Conservation (phyloP, 2,329 filamentous ascomycete genomes). For the Alternaria ethzedia region DNA sequence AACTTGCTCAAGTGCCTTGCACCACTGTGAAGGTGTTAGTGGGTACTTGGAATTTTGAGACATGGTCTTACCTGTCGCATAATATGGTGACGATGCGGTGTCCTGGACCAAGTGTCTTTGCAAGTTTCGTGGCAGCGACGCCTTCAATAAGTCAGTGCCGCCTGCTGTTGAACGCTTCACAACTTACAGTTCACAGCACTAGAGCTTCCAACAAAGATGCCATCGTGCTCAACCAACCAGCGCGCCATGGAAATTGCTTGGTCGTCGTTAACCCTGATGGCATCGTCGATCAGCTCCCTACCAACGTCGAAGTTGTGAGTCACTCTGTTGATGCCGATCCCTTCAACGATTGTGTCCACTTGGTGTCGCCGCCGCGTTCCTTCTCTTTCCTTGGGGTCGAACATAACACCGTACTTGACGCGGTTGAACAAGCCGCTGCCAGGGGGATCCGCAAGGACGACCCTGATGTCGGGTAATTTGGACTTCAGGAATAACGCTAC, state of each 20-base stretch:
- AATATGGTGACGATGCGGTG: constrained; percentile 78
- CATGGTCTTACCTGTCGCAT: constrained; percentile 64
- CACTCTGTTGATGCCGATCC: constrained; percentile 93
- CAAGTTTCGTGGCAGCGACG: constrained; percentile 74
- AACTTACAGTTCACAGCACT: constrained; percentile 89
- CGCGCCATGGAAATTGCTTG: constrained; percentile 94
- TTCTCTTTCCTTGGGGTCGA: constrained; percentile 84
- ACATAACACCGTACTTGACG: constrained; percentile 94
- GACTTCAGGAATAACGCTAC: constrained; percentile 85
- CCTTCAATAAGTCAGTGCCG: constrained; percentile 35
- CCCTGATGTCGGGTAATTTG: constrained; percentile 64
- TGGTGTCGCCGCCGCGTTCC: constrained; percentile 88
- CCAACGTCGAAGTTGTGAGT: constrained; percentile 92
- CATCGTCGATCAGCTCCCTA: constrained; percentile 85
- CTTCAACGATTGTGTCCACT: constrained; percentile 95
- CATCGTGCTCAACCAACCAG: constrained; percentile 94
- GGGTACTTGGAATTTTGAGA: background rate
- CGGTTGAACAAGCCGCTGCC: constrained; percentile 93
- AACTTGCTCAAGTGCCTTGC: constrained; percentile 83
- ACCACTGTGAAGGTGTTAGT: constrained; percentile 53
- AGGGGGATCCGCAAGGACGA: constrained; percentile 92
- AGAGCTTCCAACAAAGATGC: constrained; percentile 91
- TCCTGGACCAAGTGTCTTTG: constrained; percentile 67
- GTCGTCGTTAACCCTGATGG: constrained; percentile 83
- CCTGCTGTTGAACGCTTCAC: background rate